Evolutionary conservation across 345 rosid genomes (phyloP).

Genomic region (Arabis alpina): DNA sequence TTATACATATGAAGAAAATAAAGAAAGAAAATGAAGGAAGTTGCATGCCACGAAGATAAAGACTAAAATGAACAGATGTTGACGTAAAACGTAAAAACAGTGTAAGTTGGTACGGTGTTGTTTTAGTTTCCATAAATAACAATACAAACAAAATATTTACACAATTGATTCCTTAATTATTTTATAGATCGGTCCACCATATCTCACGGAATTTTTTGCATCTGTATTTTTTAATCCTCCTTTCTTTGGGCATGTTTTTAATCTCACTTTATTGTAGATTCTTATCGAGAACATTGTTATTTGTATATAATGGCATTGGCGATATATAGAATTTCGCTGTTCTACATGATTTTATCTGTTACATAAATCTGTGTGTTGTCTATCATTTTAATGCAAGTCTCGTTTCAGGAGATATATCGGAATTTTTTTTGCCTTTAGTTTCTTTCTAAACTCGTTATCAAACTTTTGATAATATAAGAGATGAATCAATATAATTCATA

Average conservation of each 20-base stretch:
- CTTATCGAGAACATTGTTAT: too few species aligned
- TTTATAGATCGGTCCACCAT: background rate
- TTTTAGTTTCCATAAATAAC: constrained; percentile 12
- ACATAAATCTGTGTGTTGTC: background rate
- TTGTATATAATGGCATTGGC: background rate
- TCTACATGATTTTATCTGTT: background rate
- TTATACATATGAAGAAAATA: too few species aligned
- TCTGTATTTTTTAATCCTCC: background rate
- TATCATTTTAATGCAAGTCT: background rate
- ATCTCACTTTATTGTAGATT: background rate
- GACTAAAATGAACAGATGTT: constrained; percentile 17
- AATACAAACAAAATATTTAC: background rate
- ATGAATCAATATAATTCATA: background rate
- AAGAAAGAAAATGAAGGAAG: background rate
- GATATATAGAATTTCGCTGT: background rate
- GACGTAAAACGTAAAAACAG: constrained; percentile 18
- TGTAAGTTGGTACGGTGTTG: constrained; percentile 23
- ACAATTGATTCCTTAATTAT: too few species aligned
- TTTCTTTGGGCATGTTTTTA: background rate
- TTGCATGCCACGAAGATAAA: constrained; percentile 1
- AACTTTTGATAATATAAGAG: background rate
- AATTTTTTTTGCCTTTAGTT: background rate
- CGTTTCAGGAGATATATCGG: background rate
- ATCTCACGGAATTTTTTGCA: constrained; percentile 19
- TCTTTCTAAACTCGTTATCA: background rate